Conservation (phyloP, 352 stramenopile genomes). For the Discostella stelligera region DNA sequence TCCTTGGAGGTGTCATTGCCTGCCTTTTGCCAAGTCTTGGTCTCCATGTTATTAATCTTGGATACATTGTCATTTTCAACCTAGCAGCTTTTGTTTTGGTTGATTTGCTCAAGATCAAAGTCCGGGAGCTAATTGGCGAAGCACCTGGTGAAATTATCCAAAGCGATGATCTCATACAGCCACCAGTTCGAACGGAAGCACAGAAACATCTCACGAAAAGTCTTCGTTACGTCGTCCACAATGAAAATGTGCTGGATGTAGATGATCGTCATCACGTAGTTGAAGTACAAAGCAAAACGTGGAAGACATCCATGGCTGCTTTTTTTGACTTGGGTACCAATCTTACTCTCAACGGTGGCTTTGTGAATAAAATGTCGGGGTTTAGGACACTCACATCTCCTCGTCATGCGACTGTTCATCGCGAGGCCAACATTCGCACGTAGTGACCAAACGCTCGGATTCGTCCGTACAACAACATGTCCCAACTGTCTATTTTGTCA, state of each 20-base stretch:
- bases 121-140: slow-evolving; percentile 54
- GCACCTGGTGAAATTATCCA: slow-evolving; percentile 56
- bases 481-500: too few relatives aligned
- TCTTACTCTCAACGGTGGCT: slow-evolving; percentile 34
- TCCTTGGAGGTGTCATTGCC: slow-evolving; percentile 45
- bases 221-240: slow-evolving; percentile 51
- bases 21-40: slow-evolving; percentile 16
- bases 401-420: background rate
- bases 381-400: background rate
- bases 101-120: slow-evolving; percentile 57
- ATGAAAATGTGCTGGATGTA: slow-evolving; percentile 29
- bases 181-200: slow-evolving; percentile 34
- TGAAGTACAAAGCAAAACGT: slow-evolving; percentile 18
- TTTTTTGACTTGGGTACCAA: slow-evolving; percentile 40
- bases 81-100: slow-evolving; percentile 53
- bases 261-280: slow-evolving; percentile 44
- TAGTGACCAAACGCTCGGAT: background rate
- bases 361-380: slow-evolving; percentile 21
- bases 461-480: background rate
- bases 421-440: background rate
- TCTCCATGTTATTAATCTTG: slow-evolving; percentile 27
- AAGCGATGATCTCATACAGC: slow-evolving; percentile 54
- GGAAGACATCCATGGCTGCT: slow-evolving; percentile 10
- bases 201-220: slow-evolving; percentile 47
- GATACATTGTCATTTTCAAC: slow-evolving; percentile 56